These are phyloP conservation scores for Phytomonas sp. DNA, from an alignment of 208 protist species.

Conservation along the genomic window DNA sequence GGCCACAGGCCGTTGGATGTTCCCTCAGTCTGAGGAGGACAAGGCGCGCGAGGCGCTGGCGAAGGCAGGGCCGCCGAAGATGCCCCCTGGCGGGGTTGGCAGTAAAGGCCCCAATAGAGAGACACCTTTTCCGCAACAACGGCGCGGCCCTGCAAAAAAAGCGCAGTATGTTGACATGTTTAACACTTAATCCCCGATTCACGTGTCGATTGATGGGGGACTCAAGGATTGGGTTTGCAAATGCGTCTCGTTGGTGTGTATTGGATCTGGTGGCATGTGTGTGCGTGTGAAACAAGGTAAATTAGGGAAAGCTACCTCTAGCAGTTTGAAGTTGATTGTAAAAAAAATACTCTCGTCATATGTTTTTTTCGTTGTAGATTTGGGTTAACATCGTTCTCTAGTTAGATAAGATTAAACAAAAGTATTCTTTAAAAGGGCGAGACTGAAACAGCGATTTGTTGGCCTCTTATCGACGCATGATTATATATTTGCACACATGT, in stretches of 20 bases:
- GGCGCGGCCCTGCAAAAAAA: slow-evolving; percentile 9
- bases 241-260: not conserved
- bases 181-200: slow-evolving; percentile 19
- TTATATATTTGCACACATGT: slow-evolving; percentile 4
- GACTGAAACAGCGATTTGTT: not conserved
- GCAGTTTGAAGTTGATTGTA: not conserved
- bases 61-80: slow-evolving; percentile 60
- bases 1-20: slow-evolving; percentile 65
- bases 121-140: not conserved
- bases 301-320: not conserved
- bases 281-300: not conserved
- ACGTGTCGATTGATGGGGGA: not conserved
- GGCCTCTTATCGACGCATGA: not conserved
- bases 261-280: not conserved
- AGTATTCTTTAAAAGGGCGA: not conserved
- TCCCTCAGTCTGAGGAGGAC: slow-evolving; percentile 78
- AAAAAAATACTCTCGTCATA: not conserved
- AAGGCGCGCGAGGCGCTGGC: slow-evolving; percentile 51
- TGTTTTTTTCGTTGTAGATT: not conserved
- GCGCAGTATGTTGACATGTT: slow-evolving; percentile 83
- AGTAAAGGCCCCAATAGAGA: slow-evolving; percentile 4
- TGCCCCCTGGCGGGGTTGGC: slow-evolving; percentile 15
- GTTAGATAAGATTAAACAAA: not conserved
- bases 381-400: not conserved
- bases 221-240: not conserved